Evolutionary conservation across 2,329 filamentous ascomycete species (phyloP), one percentile per base, ranked within the genome.

Genomic region (Cephalotrichum gorgonifer): DNA sequence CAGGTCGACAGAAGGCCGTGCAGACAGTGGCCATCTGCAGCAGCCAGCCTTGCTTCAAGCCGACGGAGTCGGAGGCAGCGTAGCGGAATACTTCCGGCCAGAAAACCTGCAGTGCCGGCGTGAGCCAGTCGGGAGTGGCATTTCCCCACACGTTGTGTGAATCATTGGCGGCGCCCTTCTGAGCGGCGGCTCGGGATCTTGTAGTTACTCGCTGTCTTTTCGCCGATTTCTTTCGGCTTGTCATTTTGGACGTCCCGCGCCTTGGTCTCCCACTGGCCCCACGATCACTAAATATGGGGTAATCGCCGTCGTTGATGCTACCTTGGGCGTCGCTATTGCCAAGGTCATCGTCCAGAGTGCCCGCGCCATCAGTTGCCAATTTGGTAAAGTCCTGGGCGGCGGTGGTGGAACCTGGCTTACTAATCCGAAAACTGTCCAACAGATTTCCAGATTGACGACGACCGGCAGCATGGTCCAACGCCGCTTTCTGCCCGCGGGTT

Each of bases 61-160:
- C 58, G n/a, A 66, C 66, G 5, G 66, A 59, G 1, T 71, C 65
- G 45, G 73, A 73, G 15, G 83, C 79, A 11, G 86, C 82, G 61
- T 79, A 81, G 43, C 76, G 66, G 58, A 94, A 88, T 35, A 93
- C 79, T 49, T 81, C 74, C 23, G 80, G 67, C 54, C 89, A 79
- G 15, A 88, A 73, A 43, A 33, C 12, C 43, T 47, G 49, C 49
- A 50, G 46, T 4, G 49, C 49, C 20, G 49, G 43, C 8, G 46
- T 44, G 26, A 46, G 68, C 78, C 78, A 86, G 35, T 73, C 65
- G 14, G 76, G 76, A 44, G 78, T 73, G 57, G 35, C 17, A n/a
- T n/a, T n/a, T n/a, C n/a, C n/a, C n/a, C n/a, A n/a, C n/a, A n/a
- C n/a, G n/a, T 38, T 26, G 12, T 15, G 23, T 12, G 3, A 12